Base-by-base conservation (phyloP, 139 green algal species). In the Gonium pectorale region DNA sequence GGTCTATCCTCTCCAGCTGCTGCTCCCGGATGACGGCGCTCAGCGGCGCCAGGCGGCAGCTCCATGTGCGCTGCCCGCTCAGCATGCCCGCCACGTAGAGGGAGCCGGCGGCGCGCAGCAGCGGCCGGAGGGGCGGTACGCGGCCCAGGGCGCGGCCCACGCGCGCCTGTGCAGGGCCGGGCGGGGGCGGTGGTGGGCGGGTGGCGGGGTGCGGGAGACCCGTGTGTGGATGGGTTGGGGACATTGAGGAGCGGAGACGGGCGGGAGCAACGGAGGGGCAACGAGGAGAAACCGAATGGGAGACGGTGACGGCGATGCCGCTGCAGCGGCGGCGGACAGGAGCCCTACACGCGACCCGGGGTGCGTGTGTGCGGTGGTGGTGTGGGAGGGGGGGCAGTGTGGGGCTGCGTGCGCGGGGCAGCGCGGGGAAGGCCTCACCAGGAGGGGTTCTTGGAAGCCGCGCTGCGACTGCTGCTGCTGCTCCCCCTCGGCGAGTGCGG, bases 1-100 rank as follows among this genome's bases (percentile, higher is more conserved):
- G 77, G 41, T 91, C 87, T 44, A 92, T 79, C 29, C 67, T 60
- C 31, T 89, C 27, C 15, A 86, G 29, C 8, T 49, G 1, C 40
- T 83, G 68, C 60, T 44, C 40, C 60, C 59, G 37, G 31, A 86
- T 80, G 33, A 81, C 56, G 49, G 73, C 27, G 5, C 60, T 62
- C 22, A 88, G 54, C 21, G 83, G 43, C 33, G 89, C 75, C 46
- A 90, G 37, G 29, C 24, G 38, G 60, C 86, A 79, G 27, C 15
- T 26, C 71, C 17, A 72, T 4, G 6, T 33, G 21, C 54, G 49
- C 44, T 66, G 54, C 24, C 41, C n/a, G 31, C 26, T 41, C 33
- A 91, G 37, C 56, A 78, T 67, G 11, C 41, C 29, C 44, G 37
- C 17, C 54, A 88, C 68, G 46, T 80, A 51, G 21, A 52, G 21